phyloP scores from a whole-genome alignment of 805 yeast genomes.

The Saccharomycopsis lassenensis region DNA sequence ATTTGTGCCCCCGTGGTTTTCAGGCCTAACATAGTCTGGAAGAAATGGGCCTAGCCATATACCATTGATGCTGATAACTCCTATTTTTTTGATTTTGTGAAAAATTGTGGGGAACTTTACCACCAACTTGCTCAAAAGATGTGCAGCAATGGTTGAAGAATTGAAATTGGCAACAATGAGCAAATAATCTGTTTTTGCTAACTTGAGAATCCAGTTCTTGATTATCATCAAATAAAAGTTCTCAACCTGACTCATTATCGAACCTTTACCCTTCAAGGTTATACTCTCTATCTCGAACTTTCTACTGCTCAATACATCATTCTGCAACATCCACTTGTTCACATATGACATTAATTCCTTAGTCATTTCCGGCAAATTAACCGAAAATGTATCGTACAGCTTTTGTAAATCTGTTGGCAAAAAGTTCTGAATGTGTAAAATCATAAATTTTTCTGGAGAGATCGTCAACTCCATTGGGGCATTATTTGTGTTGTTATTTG shows the following conservation, averaged over 20 bases:
- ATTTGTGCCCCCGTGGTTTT: too few relatives aligned
- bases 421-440: slow-evolving; percentile 12
- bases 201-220: slow-evolving; percentile 27
- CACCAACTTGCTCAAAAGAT: slow-evolving; percentile 60
- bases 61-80: slow-evolving; percentile 90
- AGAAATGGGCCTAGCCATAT: slow-evolving; percentile 86
- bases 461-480: too few relatives aligned
- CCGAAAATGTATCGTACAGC: neutral
- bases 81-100: slow-evolving; percentile 36
- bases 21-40: too few relatives aligned
- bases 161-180: slow-evolving; percentile 87
- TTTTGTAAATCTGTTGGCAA: slow-evolving; percentile 5
- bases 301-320: neutral
- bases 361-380: neutral
- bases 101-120: slow-evolving; percentile 37
- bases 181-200: slow-evolving; percentile 32
- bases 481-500: too few relatives aligned
- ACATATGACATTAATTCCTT: slow-evolving; percentile 1
- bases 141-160: slow-evolving; percentile 85
- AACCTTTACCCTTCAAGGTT: slow-evolving; percentile 89
- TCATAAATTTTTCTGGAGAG: slow-evolving; percentile 6
- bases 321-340: neutral
- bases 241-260: slow-evolving; percentile 72
- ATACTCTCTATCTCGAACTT: slow-evolving; percentile 63
- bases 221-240: slow-evolving; percentile 58